Percentiles rank a stretch among this genome's conserved stretches.
Conservation (phyloP, 1,139 yeast genomes). For the Magnusiomyces suaveolens region DNA sequence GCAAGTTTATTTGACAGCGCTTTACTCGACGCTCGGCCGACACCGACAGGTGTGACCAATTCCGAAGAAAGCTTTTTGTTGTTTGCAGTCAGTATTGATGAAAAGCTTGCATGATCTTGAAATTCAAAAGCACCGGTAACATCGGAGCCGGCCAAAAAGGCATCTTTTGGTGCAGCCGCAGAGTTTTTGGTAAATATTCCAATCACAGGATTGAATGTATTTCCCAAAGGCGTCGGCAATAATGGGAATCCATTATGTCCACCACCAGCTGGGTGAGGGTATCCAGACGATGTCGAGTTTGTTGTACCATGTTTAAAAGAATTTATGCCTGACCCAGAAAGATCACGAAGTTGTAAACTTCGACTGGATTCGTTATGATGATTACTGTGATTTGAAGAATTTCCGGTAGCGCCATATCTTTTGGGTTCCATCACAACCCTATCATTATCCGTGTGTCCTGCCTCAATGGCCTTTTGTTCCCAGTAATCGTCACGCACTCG, state of each 20-base stretch:
- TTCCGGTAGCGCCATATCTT: neutral
- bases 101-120: conserved; percentile 14
- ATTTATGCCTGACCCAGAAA: neutral
- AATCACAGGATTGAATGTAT: neutral
- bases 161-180: conserved; percentile 8
- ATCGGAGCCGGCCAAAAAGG: conserved; percentile 26
- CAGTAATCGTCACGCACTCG: conserved; percentile 71
- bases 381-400: neutral
- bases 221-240: conserved; percentile 1
- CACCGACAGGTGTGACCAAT: conserved; percentile 6
- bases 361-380: neutral
- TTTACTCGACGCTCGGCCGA: conserved; percentile 12
- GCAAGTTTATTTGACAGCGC: conserved; percentile 11
- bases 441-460: conserved; percentile 39
- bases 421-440: conserved; percentile 1
- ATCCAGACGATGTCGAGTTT: neutral
- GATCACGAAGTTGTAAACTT: conserved; percentile 1
- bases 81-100: conserved; percentile 7
- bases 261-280: conserved; percentile 5
- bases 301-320: conserved; percentile 2
- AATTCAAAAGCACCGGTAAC: conserved; percentile 27
- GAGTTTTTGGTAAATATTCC: conserved; percentile 4
- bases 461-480: conserved; percentile 55
- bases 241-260: neutral
- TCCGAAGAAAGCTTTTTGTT: conserved; percentile 6